Evolutionary conservation across 1,284 basidiomycete genomes (phyloP), one percentile per base, ranked within the genome.

Genomic region (Vanrija humicola): DNA sequence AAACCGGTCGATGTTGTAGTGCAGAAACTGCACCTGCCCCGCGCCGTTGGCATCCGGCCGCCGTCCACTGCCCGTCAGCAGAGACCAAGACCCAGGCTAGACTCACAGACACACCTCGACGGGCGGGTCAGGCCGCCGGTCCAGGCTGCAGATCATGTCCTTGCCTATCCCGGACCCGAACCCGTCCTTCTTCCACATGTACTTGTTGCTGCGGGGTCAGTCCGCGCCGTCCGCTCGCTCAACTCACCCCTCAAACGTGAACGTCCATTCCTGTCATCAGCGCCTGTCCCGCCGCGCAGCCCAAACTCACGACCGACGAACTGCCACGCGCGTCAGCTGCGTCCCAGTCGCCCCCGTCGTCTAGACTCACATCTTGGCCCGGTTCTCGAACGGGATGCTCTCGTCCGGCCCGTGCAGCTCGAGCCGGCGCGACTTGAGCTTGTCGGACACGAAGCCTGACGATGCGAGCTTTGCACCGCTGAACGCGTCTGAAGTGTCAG

Each of bases 1-100:
- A 55, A 77, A 77, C 23, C 75, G 62, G n/a, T 76, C 72, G 28
- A 77, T 63, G 54, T 76, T 76, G 59, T 76, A 76, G 50, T 75
- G 72, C 50, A 76, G 48, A 3, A 76, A 67, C 59, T 73, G 68
- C 21, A 76, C 50, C 3, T 67, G 46, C 12, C 63, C 73, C 21
- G 70, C 72, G n/a, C 61, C 59, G 38, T 62, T 65, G 43, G 63
- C 69, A 42, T 64, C 61, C 3, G 63, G 52, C n/a, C 62, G 64
- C 58, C 64, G 56, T 2, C 66, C 73, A 19, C 69, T 72, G 46
- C 34, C 10, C 14, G 34, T 34, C 34, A 34, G 34, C 34, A 8
- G 1, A 5, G 34, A 28, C 25, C 38, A 38, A 26, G 25, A 2
- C 10, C 18, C 39, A 19, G 55, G 68, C 55, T 50, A 72, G 21